These are phyloP conservation scores for Magnaporthales sp. DNA, from an alignment of 2,329 filamentous ascomycete species.

Conservation along the genomic window DNA sequence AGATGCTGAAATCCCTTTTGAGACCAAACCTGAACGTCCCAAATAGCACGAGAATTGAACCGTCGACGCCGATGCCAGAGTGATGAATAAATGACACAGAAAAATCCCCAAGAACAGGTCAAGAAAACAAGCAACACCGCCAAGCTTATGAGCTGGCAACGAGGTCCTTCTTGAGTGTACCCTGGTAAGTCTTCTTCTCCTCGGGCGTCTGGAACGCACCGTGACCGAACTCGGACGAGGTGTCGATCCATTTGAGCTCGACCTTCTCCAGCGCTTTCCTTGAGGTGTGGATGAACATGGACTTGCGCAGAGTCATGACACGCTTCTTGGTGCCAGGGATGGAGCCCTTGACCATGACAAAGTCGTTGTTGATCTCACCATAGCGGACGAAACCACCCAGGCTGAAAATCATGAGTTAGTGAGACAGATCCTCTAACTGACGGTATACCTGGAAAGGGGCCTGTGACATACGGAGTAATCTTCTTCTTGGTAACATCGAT, in stretches of 20 bases:
- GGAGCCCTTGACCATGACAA: slow-evolving; percentile 91
- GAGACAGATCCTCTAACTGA: background rate
- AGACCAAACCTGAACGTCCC: slow-evolving; percentile 7
- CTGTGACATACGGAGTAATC: slow-evolving; percentile 87
- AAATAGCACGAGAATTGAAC: slow-evolving; percentile 6
- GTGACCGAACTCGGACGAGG: slow-evolving; percentile 99
- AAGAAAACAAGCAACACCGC: slow-evolving; percentile 10
- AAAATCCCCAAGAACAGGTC: slow-evolving; percentile 1
- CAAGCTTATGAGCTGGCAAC: slow-evolving; percentile 37
- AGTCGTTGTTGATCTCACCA: slow-evolving; percentile 99
- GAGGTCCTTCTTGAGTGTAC: slow-evolving; percentile 98
- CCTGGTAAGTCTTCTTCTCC: slow-evolving; percentile 97
- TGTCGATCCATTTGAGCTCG: slow-evolving; percentile 99
- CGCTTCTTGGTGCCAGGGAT: slow-evolving; percentile 99
- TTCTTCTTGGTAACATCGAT: slow-evolving; percentile 98
- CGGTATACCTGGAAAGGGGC: background rate
- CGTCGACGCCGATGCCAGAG: slow-evolving; percentile 8
- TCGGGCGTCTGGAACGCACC: slow-evolving; percentile 97
- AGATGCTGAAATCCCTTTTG: slow-evolving; percentile 4
- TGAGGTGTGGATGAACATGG: slow-evolving; percentile 95
- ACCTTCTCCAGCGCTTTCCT: slow-evolving; percentile 97
- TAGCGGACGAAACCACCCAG: slow-evolving; percentile 99
- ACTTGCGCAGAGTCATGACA: slow-evolving; percentile 97
- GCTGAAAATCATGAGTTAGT: slow-evolving; percentile 41
- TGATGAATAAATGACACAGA: slow-evolving; percentile 2